Evolutionary conservation across 2,329 filamentous ascomycete species (phyloP).

Genomic region (Paramyrothecium roridum): DNA sequence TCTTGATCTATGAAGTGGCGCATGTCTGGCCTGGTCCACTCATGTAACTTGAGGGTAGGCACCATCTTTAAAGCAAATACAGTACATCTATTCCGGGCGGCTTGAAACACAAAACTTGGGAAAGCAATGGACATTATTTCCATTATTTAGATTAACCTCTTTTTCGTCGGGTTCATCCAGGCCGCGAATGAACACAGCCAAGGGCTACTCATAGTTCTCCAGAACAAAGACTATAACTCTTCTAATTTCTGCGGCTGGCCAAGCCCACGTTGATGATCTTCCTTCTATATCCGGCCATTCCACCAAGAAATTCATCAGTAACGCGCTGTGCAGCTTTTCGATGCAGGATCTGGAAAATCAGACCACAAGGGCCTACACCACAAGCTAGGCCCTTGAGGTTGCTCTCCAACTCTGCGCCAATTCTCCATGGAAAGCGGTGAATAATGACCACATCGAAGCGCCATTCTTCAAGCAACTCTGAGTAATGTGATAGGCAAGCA

Average conservation of each 20-base stretch:
- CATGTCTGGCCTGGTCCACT: not conserved
- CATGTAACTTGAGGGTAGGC: not conserved
- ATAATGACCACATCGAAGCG: not conserved
- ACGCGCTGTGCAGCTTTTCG: no score
- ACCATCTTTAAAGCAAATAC: not conserved
- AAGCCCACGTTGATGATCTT: not conserved
- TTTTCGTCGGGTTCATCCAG: not conserved
- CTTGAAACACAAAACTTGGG: not conserved
- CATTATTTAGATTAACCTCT: no score
- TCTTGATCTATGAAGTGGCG: not conserved
- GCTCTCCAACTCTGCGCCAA: not conserved
- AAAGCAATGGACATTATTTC: no score
- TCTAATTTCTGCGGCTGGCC: not conserved
- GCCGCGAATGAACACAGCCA: not conserved
- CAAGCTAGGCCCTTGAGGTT: not conserved
- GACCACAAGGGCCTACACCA: not conserved
- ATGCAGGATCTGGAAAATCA: not conserved
- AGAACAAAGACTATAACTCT: not conserved
- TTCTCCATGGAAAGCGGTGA: constrained; percentile 10
- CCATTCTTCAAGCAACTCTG: not conserved
- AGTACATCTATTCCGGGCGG: not conserved
- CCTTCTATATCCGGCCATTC: not conserved
- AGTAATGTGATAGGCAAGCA: not conserved
- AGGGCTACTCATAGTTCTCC: not conserved
- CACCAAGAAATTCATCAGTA: not conserved